A percentile compares a stretch with the other conserved stretches of the same genome.
phyloP scores from a whole-genome alignment of 2,329 filamentous ascomycete genomes.

The Xylaria polymorpha region DNA sequence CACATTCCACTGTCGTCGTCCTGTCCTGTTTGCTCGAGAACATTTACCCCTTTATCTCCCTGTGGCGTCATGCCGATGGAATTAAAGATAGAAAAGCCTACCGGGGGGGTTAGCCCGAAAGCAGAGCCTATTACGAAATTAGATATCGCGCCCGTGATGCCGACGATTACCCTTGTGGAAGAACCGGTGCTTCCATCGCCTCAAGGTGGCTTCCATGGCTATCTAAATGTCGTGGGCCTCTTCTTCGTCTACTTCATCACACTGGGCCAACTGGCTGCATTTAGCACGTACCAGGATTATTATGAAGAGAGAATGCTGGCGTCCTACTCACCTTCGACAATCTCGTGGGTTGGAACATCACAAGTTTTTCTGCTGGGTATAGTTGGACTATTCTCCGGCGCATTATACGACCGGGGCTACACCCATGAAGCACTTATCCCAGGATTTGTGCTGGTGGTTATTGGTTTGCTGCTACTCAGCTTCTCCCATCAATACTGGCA shows the following conservation, averaged over 20 bases:
- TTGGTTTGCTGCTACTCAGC: constrained; percentile 52
- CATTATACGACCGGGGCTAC: constrained; percentile 50
- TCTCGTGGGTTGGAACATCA: constrained; percentile 49
- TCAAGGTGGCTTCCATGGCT: background rate
- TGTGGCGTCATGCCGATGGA: background rate
- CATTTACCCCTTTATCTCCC: background rate
- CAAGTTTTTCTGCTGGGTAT: constrained; percentile 49
- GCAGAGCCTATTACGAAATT: background rate
- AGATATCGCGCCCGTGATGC: background rate
- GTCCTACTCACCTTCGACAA: constrained; percentile 40
- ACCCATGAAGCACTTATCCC: constrained; percentile 10
- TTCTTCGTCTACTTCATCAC: constrained; percentile 45
- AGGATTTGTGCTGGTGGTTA: constrained; percentile 36
- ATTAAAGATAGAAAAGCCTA: background rate
- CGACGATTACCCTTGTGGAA: background rate
- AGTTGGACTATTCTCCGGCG: constrained; percentile 48
- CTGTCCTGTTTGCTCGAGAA: background rate
- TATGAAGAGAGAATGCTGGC: constrained; percentile 39
- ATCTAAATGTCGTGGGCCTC: constrained; percentile 40
- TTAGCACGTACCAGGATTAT: constrained; percentile 48
- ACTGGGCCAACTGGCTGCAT: constrained; percentile 45
- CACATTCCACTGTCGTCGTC: background rate
- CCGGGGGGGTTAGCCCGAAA: background rate
- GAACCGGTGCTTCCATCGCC: background rate
- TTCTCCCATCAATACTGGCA: constrained; percentile 39